phyloP scores from a whole-genome alignment of 2,329 filamentous ascomycete genomes.

The Monosporascus sp. region DNA sequence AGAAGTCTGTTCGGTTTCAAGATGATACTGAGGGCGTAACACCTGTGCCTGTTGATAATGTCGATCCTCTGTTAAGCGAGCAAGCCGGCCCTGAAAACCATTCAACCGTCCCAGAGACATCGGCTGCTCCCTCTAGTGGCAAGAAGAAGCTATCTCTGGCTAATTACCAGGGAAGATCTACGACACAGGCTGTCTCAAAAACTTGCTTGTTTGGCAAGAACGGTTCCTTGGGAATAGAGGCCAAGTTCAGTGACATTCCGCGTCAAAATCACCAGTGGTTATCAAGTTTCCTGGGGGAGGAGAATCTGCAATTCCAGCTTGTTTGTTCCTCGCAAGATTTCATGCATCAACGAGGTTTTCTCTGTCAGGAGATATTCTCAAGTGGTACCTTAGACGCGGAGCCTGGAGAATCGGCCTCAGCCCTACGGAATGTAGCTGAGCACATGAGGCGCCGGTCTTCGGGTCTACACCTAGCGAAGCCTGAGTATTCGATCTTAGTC shows the following conservation, averaged over 20 bases:
- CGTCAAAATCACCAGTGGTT: constrained; percentile 20
- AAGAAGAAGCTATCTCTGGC: constrained; percentile 17
- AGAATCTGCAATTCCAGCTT: constrained; percentile 16
- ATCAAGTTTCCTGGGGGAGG: constrained; percentile 15
- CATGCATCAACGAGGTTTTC: constrained; percentile 4
- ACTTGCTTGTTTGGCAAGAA: constrained; percentile 18
- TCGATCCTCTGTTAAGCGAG: constrained; percentile 14
- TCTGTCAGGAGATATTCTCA: constrained; percentile 15
- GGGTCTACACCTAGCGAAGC: constrained; percentile 20
- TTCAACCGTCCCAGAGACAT: not conserved
- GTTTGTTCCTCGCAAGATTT: constrained; percentile 23
- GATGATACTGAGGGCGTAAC: constrained; percentile 11
- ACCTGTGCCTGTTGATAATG: constrained; percentile 3
- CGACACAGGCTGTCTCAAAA: constrained; percentile 20
- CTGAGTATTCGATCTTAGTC: constrained; percentile 24
- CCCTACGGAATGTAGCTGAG: constrained; percentile 17
- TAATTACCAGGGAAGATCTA: constrained; percentile 19
- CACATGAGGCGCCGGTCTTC: constrained; percentile 14
- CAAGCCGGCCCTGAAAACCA: constrained; percentile 17
- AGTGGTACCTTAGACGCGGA: constrained; percentile 15
- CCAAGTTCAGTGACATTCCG: constrained; percentile 20
- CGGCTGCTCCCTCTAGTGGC: not conserved
- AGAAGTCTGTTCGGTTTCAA: constrained; percentile 35
- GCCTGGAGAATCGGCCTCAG: constrained; percentile 6
- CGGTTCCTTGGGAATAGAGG: constrained; percentile 13